Percentiles rank a stretch among this genome's conserved stretches.
These are phyloP conservation scores for Euphorbia corollata DNA, from an alignment of 441 rosid species.

Conservation along the genomic window DNA sequence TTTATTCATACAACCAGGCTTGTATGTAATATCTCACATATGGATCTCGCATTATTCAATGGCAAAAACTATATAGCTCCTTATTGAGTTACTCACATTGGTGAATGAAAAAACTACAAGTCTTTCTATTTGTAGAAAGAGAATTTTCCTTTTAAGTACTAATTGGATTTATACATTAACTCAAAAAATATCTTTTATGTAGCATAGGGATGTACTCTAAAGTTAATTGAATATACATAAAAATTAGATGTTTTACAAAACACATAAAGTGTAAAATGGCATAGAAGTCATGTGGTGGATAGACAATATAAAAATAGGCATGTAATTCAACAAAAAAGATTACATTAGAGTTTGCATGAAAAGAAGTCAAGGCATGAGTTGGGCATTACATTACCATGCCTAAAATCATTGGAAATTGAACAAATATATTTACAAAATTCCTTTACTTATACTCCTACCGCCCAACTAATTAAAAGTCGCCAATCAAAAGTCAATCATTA, in stretches of 20 bases:
- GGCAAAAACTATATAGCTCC: too few species aligned
- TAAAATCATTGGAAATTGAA: neutral
- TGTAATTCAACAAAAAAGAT: conserved; percentile 19
- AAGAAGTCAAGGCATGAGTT: conserved; percentile 19
- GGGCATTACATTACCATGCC: conserved; percentile 1
- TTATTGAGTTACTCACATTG: too few species aligned
- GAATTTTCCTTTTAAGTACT: too few species aligned
- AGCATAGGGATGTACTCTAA: too few species aligned
- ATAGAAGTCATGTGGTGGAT: neutral
- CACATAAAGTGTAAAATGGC: neutral
- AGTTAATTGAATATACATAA: too few species aligned
- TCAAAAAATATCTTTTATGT: too few species aligned
- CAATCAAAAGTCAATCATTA: conserved; percentile 10
- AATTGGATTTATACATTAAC: too few species aligned
- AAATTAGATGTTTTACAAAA: neutral
- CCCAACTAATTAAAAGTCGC: conserved; percentile 8
- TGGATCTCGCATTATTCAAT: too few species aligned
- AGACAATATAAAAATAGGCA: conserved; percentile 6
- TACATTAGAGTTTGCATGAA: conserved; percentile 11
- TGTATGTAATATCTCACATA: too few species aligned
- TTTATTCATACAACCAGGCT: too few species aligned
- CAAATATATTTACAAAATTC: neutral
- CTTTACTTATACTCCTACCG: conserved; percentile 16
- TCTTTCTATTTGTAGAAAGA: too few species aligned
- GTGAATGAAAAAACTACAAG: too few species aligned